Percentiles rank a stretch among this genome's conserved stretches.
phyloP scores from a whole-genome alignment of 352 stramenopile species.

The Hyaloperonospora brassicae region DNA sequence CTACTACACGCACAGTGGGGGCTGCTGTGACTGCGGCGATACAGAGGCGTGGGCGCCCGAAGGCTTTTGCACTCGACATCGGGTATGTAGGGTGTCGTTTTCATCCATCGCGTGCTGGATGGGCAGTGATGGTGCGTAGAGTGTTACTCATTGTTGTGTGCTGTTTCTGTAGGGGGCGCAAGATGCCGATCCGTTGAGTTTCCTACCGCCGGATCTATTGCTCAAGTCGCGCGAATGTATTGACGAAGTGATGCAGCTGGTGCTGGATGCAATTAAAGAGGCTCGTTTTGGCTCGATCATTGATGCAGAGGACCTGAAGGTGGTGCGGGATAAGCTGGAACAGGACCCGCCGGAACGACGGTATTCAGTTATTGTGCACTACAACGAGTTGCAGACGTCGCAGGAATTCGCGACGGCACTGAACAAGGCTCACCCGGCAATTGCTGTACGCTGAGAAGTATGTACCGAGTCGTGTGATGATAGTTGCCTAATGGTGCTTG shows the following conservation, averaged over 20 bases:
- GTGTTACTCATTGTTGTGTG: not conserved
- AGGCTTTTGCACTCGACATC: slow-evolving; percentile 93
- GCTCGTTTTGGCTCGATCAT: slow-evolving; percentile 51
- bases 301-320: slow-evolving; percentile 39
- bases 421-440: slow-evolving; percentile 57
- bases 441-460: slow-evolving; percentile 35
- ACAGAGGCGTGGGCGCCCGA: slow-evolving; percentile 91
- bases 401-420: slow-evolving; percentile 78
- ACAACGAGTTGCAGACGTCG: slow-evolving; percentile 88
- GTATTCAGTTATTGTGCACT: slow-evolving; percentile 88
- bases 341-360: slow-evolving; percentile 50
- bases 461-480: too few species aligned
- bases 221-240: slow-evolving; percentile 55
- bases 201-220: slow-evolving; percentile 48
- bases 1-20: slow-evolving; percentile 91
- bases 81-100: slow-evolving; percentile 26
- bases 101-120: not conserved
- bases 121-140: too few species aligned
- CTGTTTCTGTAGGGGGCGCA: slow-evolving; percentile 44
- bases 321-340: slow-evolving; percentile 39
- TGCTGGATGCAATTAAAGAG: slow-evolving; percentile 57
- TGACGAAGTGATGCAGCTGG: slow-evolving; percentile 56
- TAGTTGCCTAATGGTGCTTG: too few species aligned
- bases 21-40: slow-evolving; percentile 98
- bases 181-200: slow-evolving; percentile 55